These are phyloP conservation scores for Favolaschia claudopus DNA, from an alignment of 768 basidiomycete species.

Conservation along the genomic window DNA sequence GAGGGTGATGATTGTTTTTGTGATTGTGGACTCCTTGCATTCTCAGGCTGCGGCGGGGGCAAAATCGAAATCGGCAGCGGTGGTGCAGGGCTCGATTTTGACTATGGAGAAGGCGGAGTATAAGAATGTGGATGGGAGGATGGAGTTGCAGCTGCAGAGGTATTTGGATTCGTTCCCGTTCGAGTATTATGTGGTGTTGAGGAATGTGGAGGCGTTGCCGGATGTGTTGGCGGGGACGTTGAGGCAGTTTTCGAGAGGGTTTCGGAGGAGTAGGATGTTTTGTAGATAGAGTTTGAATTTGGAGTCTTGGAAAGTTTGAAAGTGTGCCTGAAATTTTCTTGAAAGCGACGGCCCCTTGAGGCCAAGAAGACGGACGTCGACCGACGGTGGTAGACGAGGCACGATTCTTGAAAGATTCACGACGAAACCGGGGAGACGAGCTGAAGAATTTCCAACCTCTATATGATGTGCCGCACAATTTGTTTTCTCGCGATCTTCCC, in stretches of 20 bases:
- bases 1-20: constrained; percentile 94
- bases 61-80: constrained; percentile 27
- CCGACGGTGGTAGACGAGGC: too few species aligned
- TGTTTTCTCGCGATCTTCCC: too few species aligned
- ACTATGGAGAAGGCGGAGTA: constrained; percentile 93
- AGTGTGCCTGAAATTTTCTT: too few species aligned
- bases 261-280: constrained; percentile 74
- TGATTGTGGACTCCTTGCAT: constrained; percentile 91
- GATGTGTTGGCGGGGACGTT: constrained; percentile 88
- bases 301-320: too few species aligned
- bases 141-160: constrained; percentile 87
- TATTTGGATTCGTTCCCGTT: constrained; percentile 98
- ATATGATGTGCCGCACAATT: too few species aligned
- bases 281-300: background rate
- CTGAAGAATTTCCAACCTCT: too few species aligned
- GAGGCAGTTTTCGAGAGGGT: constrained; percentile 92
- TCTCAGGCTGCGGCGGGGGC: constrained; percentile 38
- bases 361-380: too few species aligned
- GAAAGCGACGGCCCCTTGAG: too few species aligned
- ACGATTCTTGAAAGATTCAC: too few species aligned
- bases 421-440: too few species aligned
- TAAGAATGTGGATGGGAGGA: constrained; percentile 77
- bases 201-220: constrained; percentile 90
- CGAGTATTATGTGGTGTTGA: constrained; percentile 94
- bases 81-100: constrained; percentile 80